Base-by-base conservation (phyloP, 441 rosid genomes). In the Adansonia grandidieri region DNA sequence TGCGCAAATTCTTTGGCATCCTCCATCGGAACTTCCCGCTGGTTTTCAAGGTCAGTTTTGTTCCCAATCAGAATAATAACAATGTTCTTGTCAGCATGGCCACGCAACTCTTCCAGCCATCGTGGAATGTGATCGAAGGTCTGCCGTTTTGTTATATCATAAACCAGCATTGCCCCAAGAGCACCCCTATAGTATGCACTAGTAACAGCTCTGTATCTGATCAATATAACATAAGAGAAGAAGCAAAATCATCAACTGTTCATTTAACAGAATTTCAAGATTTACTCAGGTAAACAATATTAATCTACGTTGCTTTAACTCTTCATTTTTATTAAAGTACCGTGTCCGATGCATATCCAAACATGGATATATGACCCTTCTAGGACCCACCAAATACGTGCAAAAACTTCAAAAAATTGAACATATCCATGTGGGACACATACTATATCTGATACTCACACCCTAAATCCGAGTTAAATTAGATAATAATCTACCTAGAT, bases 181-280 rank as follows among this genome's bases (percentile, higher is more conserved):
- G 94, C 92, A 60, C 94, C 94, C 77, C 94, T 87, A 77, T 91
- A 91, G 70, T 91, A 91, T 17, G 94, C 94, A 78, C 94, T 91
- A 1, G 94, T 91, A 48, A 91, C 94, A 0, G 94, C 94, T 86
- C 91, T 86, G 79, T 91, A 95, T 77, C 98, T 95, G 93, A 74
- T 78, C 73, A 50, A 58, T 54, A 17, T 47, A 71, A 45, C 44
- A 71, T 28, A 10, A 48, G 13, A 11, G 14, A 20, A 13, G 56
- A 74, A 78, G 4, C 37, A 72, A 71, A 77, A 72, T 32, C 32
- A 79, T 53, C 56, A 67, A 71, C 71, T 15, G 54, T 9, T 1
- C 22, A 71, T 13, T 53, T 45, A 50, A 47, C 15, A 61, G 64
- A 0, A 73, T 53, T 48, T 48, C 10, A 61, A 24, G 42, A 4